Evolutionary conservation across 148 eudicot genomes (phyloP), one percentile per base, ranked within the genome.

Genomic region (Cornus florida): DNA sequence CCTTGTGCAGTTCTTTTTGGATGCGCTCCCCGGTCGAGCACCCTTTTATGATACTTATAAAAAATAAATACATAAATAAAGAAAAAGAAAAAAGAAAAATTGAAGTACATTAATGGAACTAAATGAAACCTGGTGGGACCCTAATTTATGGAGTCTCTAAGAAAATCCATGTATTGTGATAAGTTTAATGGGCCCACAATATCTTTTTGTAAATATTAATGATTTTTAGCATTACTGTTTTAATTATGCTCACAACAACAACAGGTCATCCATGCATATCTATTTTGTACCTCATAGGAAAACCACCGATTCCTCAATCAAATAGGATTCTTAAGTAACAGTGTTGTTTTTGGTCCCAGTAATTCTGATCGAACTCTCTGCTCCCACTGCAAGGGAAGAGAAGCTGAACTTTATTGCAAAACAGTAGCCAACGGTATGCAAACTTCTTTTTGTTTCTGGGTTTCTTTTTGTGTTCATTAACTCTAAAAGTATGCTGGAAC

Each of bases 401-500:
- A 96, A 88, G 97, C 99, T 72, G 98, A 96, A 88, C 92, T 96
- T 23, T 96, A 96, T 76, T 94, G 98, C 93, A 96, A 87, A 87
- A 85, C 98, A 9, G 86, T 96, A 73, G 89, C 91, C 28, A 92
- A 87, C 77, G 98, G 99, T 96, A 86, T 67, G 84, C 69, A 10
- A 32, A 19, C 38, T 19, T 7, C 28, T 57, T 46, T 39, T 62
- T 72, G 2, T 73, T 1, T 19, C 35, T 20, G 48, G 20, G 4
- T 32, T 12, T 23, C 38, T 19, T 75, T 71, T 74, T 39, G 14
- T 20, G 23, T 62, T 62, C 24, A 3, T 43, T 43, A 53, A 12
- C 19, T 53, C 19, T 62, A 64, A 70, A 70, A 65, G n/a, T 50
- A 28, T 35, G 56, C 67, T 65, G 32, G 53, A 48, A 23, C 9